Base-by-base conservation (phyloP, 2,329 filamentous ascomycete species). In the Epichloe aotearoae region DNA sequence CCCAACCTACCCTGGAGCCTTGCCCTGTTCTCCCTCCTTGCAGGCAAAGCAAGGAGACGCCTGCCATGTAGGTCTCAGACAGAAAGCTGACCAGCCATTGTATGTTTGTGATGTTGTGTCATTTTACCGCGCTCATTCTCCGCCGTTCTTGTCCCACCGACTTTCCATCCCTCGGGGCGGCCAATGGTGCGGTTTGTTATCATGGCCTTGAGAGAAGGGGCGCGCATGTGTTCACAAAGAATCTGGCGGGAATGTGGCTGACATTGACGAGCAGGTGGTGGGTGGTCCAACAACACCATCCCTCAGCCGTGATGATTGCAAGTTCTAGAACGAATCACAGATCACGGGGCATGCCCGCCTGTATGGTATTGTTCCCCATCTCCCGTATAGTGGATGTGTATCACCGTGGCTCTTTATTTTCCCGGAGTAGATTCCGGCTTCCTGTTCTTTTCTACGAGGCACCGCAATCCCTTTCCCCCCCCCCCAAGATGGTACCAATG, bases 281-380 rank as follows among this genome's bases (percentile, higher is more conserved):
- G 23, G 38, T 41, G 46, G 26, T 30, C 26, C 26, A 8, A 26
- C 26, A 26, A 26, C 7, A 30, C 26, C 26, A 4, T 30, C 8
- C 26, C 26, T 30, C 26, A 30, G 26, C 8, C 26, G 26, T 12
- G 23, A 26, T 11, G 14, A 11, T 17, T 40, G 37, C 42, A 26
- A 50, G 49, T n/a, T 50, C 49, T 50, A 47, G 49, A 50, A 47
- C 37, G 41, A 17, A 46, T 40, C 43, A 46, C 49, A 33, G 37
- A 41, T 44, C 23, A 33, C 5, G 26, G 23, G 19, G 23, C 26
- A 46, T 17, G 26, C 14, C 30, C n/a, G 5, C 30, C 23, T n/a
- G n/a, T 30, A n/a, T 44, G 37, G 48, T 39, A 2, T 44, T 26
- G 42, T 33, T 34, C 11, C 17, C 36, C 2, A 17, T 11, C 8